Base-by-base conservation (phyloP, 1,284 basidiomycete species). In the Heimioporus punctisporus region DNA sequence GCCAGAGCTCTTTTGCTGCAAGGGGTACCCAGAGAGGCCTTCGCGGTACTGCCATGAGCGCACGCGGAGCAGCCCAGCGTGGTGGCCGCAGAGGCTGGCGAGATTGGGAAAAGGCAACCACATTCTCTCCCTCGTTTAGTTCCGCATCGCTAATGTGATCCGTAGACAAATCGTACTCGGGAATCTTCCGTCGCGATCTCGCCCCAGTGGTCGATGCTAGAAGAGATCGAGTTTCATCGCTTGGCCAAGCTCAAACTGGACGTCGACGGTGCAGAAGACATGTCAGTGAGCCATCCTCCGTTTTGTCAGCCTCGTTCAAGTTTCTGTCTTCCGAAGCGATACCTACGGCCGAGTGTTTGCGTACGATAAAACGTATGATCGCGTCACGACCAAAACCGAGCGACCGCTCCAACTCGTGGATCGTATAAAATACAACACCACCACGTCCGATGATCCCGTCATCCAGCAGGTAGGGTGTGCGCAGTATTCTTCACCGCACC, bases 151-250 rank as follows among this genome's bases (percentile, higher is more conserved):
- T 61, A 37, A 64, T 27, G 24, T 46, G 30, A 43, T 50, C 23
- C 51, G 6, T 60, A 97, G 92, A 92, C 84, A 59, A 90, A 94
- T 69, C 89, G 96, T 58, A 87, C 87, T 44, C 89, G 97, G 53
- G 97, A 99, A 75, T 92, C 95, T 14, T 97, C 95, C 4, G 94
- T 99, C 58, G 90, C 90, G 34, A 95, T 99, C 62, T 92, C 90
- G 51, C 85, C 92, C 26, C 89, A 92, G 64, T 99, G 97, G 97
- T 78, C 84, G 45, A 90, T 97, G 82, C 79, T 98, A 51, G 97
- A 98, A 76, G 97, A 99, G 78, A 91, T 99, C 66, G 97, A 98
- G 71, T 99, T 98, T 78, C 85, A 91, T 74, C 90, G 97, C 55
- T 81, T 99, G 58, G 78, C 88, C 43, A 99, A 99, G 76, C 81